phyloP scores from a whole-genome alignment of 805 yeast genomes.

The Lachancea cidri region DNA sequence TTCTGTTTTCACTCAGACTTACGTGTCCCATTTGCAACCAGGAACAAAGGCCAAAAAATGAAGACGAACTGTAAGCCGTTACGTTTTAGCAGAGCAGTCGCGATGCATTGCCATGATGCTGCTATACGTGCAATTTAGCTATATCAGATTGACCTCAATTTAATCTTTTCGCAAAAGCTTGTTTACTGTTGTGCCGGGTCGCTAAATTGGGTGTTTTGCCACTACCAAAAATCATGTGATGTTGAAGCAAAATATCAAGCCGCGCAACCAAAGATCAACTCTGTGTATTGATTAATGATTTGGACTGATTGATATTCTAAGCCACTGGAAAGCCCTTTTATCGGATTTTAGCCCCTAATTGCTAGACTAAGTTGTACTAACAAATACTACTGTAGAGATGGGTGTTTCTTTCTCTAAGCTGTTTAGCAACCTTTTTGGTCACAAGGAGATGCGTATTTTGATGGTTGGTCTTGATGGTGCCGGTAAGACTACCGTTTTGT shows the following conservation, averaged over 20 bases:
- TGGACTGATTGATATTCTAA: too few species aligned
- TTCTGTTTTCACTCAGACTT: neutral
- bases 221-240: neutral
- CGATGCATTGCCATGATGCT: too few species aligned
- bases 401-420: conserved; percentile 93
- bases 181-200: too few species aligned
- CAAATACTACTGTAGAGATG: conserved; percentile 42
- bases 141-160: too few species aligned
- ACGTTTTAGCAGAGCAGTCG: too few species aligned
- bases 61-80: too few species aligned
- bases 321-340: neutral
- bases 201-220: neutral
- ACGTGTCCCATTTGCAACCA: neutral
- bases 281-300: too few species aligned
- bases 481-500: conserved; percentile 95
- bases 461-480: conserved; percentile 99
- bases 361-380: conserved; percentile 33
- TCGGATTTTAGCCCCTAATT: neutral
- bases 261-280: too few species aligned
- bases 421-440: conserved; percentile 92
- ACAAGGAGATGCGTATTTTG: conserved; percentile 95
- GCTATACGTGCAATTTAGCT: too few species aligned
- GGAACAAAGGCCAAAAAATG: too few species aligned
- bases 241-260: neutral
- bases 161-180: too few species aligned